These are phyloP conservation scores for Infundibulicybe gibba DNA, from an alignment of 768 basidiomycete species.

Conservation along the genomic window DNA sequence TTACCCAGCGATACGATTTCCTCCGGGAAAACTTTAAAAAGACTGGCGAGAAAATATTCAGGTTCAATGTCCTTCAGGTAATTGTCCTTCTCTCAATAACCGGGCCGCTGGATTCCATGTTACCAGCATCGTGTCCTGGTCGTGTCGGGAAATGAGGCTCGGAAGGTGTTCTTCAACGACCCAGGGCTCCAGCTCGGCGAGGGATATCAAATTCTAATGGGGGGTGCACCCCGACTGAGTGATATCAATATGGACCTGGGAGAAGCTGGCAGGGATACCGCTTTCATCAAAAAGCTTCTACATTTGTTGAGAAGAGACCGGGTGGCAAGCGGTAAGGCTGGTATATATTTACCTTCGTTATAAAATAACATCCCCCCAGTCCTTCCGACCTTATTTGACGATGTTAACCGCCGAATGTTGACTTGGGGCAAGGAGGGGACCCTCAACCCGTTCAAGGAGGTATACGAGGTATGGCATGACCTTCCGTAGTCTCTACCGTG, in stretches of 20 bases:
- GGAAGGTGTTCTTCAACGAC: conserved; percentile 26
- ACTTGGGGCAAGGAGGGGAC: conserved; percentile 22
- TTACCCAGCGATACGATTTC: conserved; percentile 26
- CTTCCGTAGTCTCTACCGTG: background rate
- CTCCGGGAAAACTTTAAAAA: conserved; percentile 20
- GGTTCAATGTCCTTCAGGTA: conserved; percentile 25
- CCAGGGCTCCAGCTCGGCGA: conserved; percentile 23
- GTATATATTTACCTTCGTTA: background rate
- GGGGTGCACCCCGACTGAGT: conserved; percentile 16
- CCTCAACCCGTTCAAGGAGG: conserved; percentile 27
- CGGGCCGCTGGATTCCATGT: background rate
- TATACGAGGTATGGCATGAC: conserved; percentile 24
- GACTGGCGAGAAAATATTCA: conserved; percentile 18
- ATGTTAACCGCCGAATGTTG: conserved; percentile 16
- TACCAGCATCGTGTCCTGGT: conserved; percentile 14
- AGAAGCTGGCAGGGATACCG: background rate
- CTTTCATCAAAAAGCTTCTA: background rate
- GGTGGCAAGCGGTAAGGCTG: background rate
- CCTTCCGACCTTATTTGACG: conserved; percentile 21
- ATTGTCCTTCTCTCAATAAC: conserved; percentile 1
- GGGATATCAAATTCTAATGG: conserved; percentile 31
- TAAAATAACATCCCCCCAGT: too few relatives aligned
- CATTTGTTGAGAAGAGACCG: background rate
- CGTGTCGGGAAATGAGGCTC: conserved; percentile 15
- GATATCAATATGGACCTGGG: background rate